phyloP scores from a whole-genome alignment of 495 filamentous ascomycete species.

The Aspergillus sclerotiicarbonarius region DNA sequence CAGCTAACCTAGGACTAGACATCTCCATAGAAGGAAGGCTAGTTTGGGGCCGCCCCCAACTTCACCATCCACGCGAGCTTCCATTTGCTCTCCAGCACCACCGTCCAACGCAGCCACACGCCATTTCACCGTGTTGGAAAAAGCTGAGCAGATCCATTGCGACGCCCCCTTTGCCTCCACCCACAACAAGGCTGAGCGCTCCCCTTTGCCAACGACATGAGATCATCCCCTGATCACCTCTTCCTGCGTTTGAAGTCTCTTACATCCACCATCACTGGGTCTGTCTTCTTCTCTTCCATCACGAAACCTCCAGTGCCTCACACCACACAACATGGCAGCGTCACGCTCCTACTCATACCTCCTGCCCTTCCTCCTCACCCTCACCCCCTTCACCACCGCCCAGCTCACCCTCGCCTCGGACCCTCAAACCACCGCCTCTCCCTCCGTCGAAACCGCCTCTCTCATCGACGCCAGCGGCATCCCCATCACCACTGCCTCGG shows the following conservation, averaged over 20 bases:
- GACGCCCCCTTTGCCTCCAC: neutral
- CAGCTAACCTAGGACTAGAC: neutral
- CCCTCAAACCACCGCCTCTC: neutral
- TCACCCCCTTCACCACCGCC: neutral
- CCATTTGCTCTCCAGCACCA: neutral
- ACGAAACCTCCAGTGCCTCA: neutral
- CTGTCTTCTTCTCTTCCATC: neutral
- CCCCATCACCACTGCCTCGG: slow-evolving; percentile 1
- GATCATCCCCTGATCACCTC: neutral
- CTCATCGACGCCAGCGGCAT: slow-evolving; percentile 2
- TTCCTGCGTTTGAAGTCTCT: neutral
- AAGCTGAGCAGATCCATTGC: neutral
- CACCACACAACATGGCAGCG: neutral
- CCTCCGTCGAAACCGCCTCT: slow-evolving; percentile 2
- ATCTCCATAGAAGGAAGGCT: no score
- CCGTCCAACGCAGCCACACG: neutral
- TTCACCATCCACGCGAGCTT: neutral
- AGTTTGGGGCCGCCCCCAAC: slow-evolving; percentile 8
- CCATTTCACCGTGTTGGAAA: neutral
- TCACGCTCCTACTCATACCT: neutral
- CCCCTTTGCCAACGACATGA: neutral
- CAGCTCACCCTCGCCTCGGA: neutral
- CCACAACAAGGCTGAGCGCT: neutral
- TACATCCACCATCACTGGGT: neutral
- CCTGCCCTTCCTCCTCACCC: neutral